phyloP scores from a whole-genome alignment of 106 monocot species.

The Platanthera guangdongensis region DNA sequence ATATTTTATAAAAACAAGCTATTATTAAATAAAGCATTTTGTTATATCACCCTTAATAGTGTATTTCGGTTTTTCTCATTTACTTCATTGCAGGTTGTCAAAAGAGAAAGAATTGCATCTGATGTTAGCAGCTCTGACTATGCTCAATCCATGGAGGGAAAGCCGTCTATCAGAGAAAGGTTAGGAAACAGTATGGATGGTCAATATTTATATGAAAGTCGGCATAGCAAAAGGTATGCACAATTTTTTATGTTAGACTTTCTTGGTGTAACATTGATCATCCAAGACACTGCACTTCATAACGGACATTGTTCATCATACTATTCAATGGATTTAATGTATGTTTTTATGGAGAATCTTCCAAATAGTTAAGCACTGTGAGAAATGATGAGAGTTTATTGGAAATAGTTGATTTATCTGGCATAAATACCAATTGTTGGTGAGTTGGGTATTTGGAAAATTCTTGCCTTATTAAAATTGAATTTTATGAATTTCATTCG shows the following conservation, averaged over 20 bases:
- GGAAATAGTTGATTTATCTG: not conserved
- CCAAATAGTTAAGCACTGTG: not conserved
- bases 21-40: no score
- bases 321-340: not conserved
- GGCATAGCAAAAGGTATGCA: slow-evolving; percentile 42
- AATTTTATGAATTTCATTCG: no score
- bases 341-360: not conserved
- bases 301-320: not conserved
- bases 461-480: no score
- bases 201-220: slow-evolving; percentile 10
- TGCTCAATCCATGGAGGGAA: slow-evolving; percentile 23
- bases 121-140: slow-evolving; percentile 25
- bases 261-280: not conserved
- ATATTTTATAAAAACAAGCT: no score
- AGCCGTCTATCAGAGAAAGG: slow-evolving; percentile 48
- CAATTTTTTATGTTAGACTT: not conserved
- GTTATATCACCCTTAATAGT: not conserved
- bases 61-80: not conserved
- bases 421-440: not conserved
- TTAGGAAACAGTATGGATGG: slow-evolving; percentile 25
- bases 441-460: no score
- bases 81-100: slow-evolving; percentile 42
- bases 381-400: not conserved
- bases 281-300: not conserved
- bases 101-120: slow-evolving; percentile 24